phyloP scores from a whole-genome alignment of 768 basidiomycete species.

The Lactarius sanguifluus region DNA sequence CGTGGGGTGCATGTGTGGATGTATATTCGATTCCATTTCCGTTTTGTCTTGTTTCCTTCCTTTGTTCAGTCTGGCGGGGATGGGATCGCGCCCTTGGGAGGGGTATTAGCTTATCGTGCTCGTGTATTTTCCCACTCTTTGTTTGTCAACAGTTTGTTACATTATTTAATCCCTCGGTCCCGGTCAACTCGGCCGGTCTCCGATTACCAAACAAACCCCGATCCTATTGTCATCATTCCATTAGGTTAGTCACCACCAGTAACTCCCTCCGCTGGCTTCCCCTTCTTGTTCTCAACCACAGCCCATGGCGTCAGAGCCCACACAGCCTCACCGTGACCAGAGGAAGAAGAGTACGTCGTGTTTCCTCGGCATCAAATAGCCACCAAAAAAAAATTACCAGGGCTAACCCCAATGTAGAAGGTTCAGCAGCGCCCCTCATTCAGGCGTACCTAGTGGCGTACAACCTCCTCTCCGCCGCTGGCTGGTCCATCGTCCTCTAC shows the following conservation, averaged over 20 bases:
- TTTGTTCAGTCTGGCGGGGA: constrained; percentile 6
- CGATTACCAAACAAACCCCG: background rate
- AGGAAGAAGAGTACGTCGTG: background rate
- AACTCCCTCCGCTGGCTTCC: background rate
- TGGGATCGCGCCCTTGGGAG: background rate
- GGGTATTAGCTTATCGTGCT: constrained; percentile 15
- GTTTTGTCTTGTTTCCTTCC: constrained; percentile 7
- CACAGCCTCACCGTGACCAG: background rate
- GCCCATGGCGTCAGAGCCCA: background rate
- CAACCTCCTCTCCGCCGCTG: constrained; percentile 26
- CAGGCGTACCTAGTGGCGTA: constrained; percentile 31
- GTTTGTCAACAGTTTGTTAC: constrained; percentile 4
- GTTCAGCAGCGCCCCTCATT: constrained; percentile 7
- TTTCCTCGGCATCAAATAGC: background rate
- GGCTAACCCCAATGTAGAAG: constrained; percentile 5
- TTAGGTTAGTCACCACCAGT: background rate
- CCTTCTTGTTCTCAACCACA: background rate
- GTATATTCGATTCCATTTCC: constrained; percentile 11
- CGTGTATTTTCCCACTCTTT: constrained; percentile 5
- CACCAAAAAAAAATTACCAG: background rate
- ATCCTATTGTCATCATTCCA: background rate
- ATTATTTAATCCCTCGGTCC: constrained; percentile 5
- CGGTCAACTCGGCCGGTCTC: constrained; percentile 8
- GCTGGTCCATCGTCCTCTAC: constrained; percentile 27
- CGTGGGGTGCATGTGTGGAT: background rate